Evolutionary conservation across 2,329 filamentous ascomycete genomes (phyloP).

Genomic region (Emmonsia crescens): DNA sequence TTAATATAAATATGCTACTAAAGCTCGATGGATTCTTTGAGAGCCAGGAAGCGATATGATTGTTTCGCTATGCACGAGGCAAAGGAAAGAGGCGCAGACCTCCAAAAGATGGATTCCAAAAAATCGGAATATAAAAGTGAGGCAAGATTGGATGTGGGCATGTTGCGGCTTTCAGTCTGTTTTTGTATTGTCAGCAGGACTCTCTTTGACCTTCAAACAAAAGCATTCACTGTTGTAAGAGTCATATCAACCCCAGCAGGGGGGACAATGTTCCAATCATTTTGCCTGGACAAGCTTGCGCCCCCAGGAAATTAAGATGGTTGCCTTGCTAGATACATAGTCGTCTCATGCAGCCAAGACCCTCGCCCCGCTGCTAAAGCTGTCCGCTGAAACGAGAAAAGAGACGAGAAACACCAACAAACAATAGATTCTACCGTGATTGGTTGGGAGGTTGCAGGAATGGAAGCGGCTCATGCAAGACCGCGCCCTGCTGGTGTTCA

Average conservation of each 20-base stretch:
- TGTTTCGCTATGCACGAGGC: background rate
- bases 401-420: background rate
- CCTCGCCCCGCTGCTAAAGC: background rate
- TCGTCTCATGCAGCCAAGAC: slow-evolving; percentile 4
- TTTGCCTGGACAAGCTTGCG: background rate
- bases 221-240: background rate
- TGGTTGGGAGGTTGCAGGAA: background rate
- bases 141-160: slow-evolving; percentile 1
- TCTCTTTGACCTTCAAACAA: background rate
- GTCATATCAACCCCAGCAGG: slow-evolving; percentile 1
- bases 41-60: background rate
- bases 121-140: slow-evolving; percentile 3
- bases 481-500: background rate
- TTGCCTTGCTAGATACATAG: slow-evolving; percentile 1
- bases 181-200: slow-evolving; percentile 6
- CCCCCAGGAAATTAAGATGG: background rate
- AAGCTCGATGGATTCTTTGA: background rate
- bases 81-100: background rate
- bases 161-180: background rate
- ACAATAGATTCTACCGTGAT: background rate
- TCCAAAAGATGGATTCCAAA: background rate
- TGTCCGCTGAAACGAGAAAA: background rate
- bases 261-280: background rate
- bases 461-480: background rate
- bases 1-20: background rate